Base-by-base conservation (phyloP, 1,139 yeast genomes). In the Candida labiduridarum region DNA sequence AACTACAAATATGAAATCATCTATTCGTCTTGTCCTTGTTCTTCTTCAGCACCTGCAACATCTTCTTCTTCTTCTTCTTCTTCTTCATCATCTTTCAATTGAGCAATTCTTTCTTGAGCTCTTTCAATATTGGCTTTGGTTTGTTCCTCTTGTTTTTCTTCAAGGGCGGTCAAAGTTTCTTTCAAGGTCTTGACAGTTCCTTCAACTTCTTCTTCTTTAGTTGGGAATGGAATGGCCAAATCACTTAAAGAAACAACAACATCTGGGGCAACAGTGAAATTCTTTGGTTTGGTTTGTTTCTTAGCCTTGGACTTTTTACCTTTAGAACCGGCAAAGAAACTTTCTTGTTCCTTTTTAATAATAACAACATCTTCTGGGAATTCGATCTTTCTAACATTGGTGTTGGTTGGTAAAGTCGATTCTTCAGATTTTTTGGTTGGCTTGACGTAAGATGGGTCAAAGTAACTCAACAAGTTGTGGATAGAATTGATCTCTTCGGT, bases 141-240 rank as follows among this genome's bases (percentile, higher is more conserved):
- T 65, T 86, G 91, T 55, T 84, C 89, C 54, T 85, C 92, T 75
- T 91, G 96, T 71, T 85, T 85, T 48, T 80, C 80, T 69, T 81
- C 77, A 72, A 82, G 88, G 58, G 84, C 85, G 49, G 74, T 76
- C 66, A 89, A 82, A 69, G 95, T 91, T 62, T 79, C 82, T 77
- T 85, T 84, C 71, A 94, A 82, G 60, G 83, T 77, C 53, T 78
- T 83, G 61, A 89, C 69, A 56, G 96, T 83, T 48, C 72, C 71
- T 45, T 87, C 78, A 57, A 88, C 85, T 50, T 89, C 96, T 27
- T 86, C 95, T 59, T 82, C 76, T 62, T 85, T 81, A 55, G 86
- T 78, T 65, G 99, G 99, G 59, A 92, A 83, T 49, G 89, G 78
- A 57, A 94, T 82, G 56, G 85, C 84, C 67, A 92, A 82, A 62